A percentile compares a stretch with the other conserved stretches of the same genome.
Conservation (phyloP, 192 early-diverging fungal genomes). For the Podila epicladia region DNA sequence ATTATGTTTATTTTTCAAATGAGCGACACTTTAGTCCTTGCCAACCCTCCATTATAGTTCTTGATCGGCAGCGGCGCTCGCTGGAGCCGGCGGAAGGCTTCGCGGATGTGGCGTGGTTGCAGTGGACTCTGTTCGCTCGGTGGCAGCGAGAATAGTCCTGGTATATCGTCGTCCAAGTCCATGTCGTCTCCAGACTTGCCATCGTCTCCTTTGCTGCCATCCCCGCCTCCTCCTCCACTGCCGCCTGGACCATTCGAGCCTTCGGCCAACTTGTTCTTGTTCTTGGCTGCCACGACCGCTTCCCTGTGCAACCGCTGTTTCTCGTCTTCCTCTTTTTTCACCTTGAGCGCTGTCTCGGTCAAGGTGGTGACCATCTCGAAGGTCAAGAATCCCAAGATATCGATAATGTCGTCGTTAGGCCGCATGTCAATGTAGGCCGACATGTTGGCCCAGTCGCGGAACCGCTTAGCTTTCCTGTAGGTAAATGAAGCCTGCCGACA, state of each 20-base stretch:
- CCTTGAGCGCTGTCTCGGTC: slow-evolving; percentile 87
- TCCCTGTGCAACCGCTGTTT: slow-evolving; percentile 58
- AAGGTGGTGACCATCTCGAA: slow-evolving; percentile 94
- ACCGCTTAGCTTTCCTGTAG: slow-evolving; percentile 92
- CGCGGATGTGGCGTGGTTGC: slow-evolving; percentile 88
- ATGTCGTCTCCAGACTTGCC: slow-evolving; percentile 33
- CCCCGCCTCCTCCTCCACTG: slow-evolving; percentile 9
- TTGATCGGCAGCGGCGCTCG: slow-evolving; percentile 74
- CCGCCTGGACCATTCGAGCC: slow-evolving; percentile 9
- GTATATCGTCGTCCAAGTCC: slow-evolving; percentile 50
- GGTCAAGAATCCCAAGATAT: slow-evolving; percentile 95
- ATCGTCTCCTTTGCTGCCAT: slow-evolving; percentile 1
- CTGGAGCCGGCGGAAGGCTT: slow-evolving; percentile 91
- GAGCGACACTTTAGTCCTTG: slow-evolving; percentile 74
- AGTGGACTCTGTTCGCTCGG: slow-evolving; percentile 85
- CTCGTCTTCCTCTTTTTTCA: slow-evolving; percentile 67
- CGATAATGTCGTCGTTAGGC: slow-evolving; percentile 93
- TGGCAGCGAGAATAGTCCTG: slow-evolving; percentile 81
- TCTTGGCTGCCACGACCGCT: slow-evolving; percentile 35
- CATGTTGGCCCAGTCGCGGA: slow-evolving; percentile 97
- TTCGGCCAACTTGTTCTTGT: slow-evolving; percentile 19
- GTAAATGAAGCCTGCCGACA: slow-evolving; percentile 98
- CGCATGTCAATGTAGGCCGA: slow-evolving; percentile 87
- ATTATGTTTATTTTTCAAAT: slow-evolving; percentile 53
- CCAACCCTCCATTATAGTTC: slow-evolving; percentile 81